Evolutionary conservation across 768 basidiomycete species (phyloP).

Genomic region (Inosperma sp.): DNA sequence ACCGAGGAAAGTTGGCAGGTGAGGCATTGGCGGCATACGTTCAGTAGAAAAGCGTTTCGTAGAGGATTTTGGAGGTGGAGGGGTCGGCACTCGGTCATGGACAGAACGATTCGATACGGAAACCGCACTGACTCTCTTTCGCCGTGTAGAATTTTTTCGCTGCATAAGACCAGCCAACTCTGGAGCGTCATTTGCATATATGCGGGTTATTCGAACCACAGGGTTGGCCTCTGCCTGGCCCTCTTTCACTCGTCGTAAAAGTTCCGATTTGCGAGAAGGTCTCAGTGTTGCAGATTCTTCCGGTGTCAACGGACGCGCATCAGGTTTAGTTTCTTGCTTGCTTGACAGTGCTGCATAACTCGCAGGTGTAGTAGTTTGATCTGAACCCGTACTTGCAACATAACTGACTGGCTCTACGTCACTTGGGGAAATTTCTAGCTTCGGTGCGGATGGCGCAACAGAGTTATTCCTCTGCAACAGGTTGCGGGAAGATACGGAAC

Average conservation of each 20-base stretch:
- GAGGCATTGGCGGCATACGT: slow-evolving; percentile 65
- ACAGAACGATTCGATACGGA: slow-evolving; percentile 68
- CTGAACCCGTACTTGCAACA: slow-evolving; percentile 28
- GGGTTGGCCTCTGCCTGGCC: slow-evolving; percentile 35
- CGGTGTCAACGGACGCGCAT: slow-evolving; percentile 24
- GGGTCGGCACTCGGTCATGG: slow-evolving; percentile 78
- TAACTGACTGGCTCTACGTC: slow-evolving; percentile 22
- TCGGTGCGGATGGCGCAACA: slow-evolving; percentile 11
- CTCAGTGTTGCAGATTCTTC: slow-evolving; percentile 36
- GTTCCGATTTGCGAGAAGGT: slow-evolving; percentile 33
- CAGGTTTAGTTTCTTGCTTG: slow-evolving; percentile 24
- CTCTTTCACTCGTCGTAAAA: slow-evolving; percentile 39
- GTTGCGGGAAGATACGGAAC: slow-evolving; percentile 53
- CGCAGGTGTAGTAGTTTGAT: slow-evolving; percentile 29
- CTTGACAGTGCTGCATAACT: slow-evolving; percentile 24
- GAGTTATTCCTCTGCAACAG: slow-evolving; percentile 18
- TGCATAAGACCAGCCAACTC: slow-evolving; percentile 51
- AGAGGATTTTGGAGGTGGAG: slow-evolving; percentile 68
- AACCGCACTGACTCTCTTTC: slow-evolving; percentile 56
- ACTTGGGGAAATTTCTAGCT: slow-evolving; percentile 10
- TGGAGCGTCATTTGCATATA: slow-evolving; percentile 67
- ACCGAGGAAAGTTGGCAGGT: slow-evolving; percentile 49
- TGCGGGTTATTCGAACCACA: slow-evolving; percentile 73
- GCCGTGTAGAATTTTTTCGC: slow-evolving; percentile 54
- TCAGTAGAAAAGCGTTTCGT: slow-evolving; percentile 63